phyloP scores from a whole-genome alignment of 345 rosid species.

The Syzygium oleosum region DNA sequence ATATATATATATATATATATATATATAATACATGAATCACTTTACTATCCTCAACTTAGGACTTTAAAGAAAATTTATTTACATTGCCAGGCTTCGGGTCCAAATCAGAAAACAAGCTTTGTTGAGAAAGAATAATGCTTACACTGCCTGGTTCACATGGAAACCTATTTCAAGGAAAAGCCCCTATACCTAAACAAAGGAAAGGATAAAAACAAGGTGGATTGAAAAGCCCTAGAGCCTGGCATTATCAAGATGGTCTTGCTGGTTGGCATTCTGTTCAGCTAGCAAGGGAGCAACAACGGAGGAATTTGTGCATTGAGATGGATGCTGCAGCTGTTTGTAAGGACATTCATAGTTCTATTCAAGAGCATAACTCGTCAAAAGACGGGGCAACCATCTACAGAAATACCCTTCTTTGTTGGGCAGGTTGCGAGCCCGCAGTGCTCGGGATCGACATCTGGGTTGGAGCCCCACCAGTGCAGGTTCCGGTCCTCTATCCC shows the following conservation, averaged over 20 bases:
- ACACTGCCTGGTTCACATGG: neutral
- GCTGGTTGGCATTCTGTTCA: neutral
- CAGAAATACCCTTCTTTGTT: neutral
- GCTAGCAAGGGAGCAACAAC: neutral
- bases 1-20: too few species aligned
- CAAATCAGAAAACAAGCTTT: neutral
- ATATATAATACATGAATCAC: too few species aligned
- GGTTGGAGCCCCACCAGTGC: constrained; percentile 6
- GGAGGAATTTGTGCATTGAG: neutral
- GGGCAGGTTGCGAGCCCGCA: constrained; percentile 2
- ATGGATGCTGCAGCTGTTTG: neutral
- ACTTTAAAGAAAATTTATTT: neutral
- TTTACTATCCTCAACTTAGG: neutral
- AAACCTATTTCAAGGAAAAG: neutral
- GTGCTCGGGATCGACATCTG: neutral
- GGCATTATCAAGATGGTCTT: neutral
- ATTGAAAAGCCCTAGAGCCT: neutral
- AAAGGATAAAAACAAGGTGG: neutral
- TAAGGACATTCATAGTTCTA: neutral
- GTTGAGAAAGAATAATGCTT: neutral
- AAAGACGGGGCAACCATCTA: neutral
- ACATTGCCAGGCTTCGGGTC: neutral
- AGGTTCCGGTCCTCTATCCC: neutral
- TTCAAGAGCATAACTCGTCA: neutral
- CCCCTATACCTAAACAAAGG: neutral